These are phyloP conservation scores for Sclerotinia sclerotiorum DNA, from an alignment of 2,329 filamentous ascomycete genomes.

Conservation along the genomic window DNA sequence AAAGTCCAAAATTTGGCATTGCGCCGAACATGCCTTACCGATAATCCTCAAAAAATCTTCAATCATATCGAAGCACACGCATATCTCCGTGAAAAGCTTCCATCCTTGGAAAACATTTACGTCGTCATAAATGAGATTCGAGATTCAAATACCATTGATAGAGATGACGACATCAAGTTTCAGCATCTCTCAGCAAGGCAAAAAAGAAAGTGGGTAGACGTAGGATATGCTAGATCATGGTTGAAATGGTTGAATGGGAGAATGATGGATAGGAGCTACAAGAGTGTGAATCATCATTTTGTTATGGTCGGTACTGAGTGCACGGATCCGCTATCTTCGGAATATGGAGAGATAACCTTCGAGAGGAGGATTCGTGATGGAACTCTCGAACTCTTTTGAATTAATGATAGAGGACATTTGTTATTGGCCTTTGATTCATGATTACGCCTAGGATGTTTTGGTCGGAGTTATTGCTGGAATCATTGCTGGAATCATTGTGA, in stretches of 20 bases:
- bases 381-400: slow-evolving; percentile 14
- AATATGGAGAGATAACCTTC: slow-evolving; percentile 1
- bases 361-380: slow-evolving; percentile 17
- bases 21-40: slow-evolving; percentile 15
- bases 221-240: slow-evolving; percentile 12
- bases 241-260: slow-evolving; percentile 4
- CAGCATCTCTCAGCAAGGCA: slow-evolving; percentile 10
- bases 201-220: slow-evolving; percentile 15
- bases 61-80: neutral
- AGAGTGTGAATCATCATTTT: slow-evolving; percentile 3
- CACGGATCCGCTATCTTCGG: neutral
- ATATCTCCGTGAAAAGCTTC: neutral
- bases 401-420: neutral
- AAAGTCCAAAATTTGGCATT: slow-evolving; percentile 7
- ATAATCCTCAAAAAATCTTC: neutral
- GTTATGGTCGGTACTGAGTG: slow-evolving; percentile 17
- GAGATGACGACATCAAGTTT: neutral
- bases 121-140: slow-evolving; percentile 15
- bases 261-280: neutral
- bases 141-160: neutral
- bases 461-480: neutral
- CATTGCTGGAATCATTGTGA: neutral
- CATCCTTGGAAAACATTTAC: slow-evolving; percentile 8
- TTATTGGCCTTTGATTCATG: neutral
- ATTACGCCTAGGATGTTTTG: neutral